Base-by-base conservation (phyloP, 2,329 filamentous ascomycete species). In the Neocatenulostroma microsporum region DNA sequence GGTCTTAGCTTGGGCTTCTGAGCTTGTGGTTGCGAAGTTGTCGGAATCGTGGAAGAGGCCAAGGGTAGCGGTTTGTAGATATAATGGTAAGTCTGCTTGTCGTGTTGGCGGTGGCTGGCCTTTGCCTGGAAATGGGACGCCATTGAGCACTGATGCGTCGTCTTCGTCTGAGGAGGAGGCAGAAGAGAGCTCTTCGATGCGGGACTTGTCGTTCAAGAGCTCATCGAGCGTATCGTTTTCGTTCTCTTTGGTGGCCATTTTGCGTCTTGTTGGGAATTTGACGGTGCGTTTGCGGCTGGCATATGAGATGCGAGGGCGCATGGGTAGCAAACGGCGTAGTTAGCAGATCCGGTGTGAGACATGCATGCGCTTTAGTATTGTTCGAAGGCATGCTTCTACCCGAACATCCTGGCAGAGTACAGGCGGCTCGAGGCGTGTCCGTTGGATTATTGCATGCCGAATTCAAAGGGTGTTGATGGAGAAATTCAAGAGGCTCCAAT, bases 171-270 rank as follows among this genome's bases (percentile, higher is more conserved):
- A 24, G n/a, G n/a, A n/a, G n/a, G n/a, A n/a, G n/a, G n/a, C 49
- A 13, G 51, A 47, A 10, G 51, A 50, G 5, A 60, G 43, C 41
- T 61, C 57, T 41, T 57, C 50, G 27, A 60, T 53, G n/a, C 55
- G 51, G 11, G 44, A 39, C 13, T 47, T 38, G 17, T 44, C 38
- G 21, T 45, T 34, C 3, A 53, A 41, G 17, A 53, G 46, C 13
- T 56, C 54, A 31, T 55, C 51, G 19, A 60, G 44, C 3, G 45
- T 51, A 20, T 54, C 47, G 25, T 52, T 42, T 24, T 47, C 44
- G 21, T 41, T 41, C n/a, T n/a, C n/a, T 14, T 35, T n/a, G 13
- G 34, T 10, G 23, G 44, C 34, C 30, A 39, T 44, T 13, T 36
- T 48, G 37, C 36, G 26, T n/a, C n/a, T 20, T 29, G 31, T n/a